A percentile compares a stretch with the other conserved stretches of the same genome.
Evolutionary conservation across 192 early-diverging fungal genomes (phyloP).

Genomic region (Podila minutissima): DNA sequence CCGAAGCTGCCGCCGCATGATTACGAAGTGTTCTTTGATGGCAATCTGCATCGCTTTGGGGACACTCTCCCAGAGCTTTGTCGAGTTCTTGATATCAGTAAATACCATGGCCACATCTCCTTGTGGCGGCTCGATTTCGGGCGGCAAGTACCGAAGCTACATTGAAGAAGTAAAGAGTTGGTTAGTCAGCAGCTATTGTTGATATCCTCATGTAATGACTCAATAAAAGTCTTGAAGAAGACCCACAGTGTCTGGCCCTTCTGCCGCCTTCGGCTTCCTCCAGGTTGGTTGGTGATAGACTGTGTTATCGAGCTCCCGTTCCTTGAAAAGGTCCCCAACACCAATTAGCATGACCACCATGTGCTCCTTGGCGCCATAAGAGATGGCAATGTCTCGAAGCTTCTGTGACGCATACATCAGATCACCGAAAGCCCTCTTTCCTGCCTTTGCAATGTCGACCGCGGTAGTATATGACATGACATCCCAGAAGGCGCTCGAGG

Average conservation of each 20-base stretch:
- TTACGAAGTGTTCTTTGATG: constrained; percentile 84
- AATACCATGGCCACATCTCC: constrained; percentile 90
- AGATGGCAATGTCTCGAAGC: constrained; percentile 87
- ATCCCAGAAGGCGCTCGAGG: constrained; percentile 80
- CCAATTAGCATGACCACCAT: constrained; percentile 93
- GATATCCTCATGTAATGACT: no score
- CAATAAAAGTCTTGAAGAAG: not conserved
- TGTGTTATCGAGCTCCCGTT: constrained; percentile 22
- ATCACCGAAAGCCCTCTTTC: constrained; percentile 64
- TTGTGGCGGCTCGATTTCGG: constrained; percentile 85
- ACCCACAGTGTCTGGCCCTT: constrained; percentile 65
- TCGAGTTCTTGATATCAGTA: constrained; percentile 96
- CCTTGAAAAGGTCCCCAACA: constrained; percentile 80
- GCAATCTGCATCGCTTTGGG: constrained; percentile 86
- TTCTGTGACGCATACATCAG: constrained; percentile 82
- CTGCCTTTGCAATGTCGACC: constrained; percentile 85
- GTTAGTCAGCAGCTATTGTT: not conserved
- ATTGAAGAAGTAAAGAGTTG: not conserved
- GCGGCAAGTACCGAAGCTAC: constrained; percentile 56
- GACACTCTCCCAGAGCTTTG: constrained; percentile 89
- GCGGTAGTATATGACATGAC: constrained; percentile 82
- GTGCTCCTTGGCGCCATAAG: constrained; percentile 78
- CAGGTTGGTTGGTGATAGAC: constrained; percentile 35
- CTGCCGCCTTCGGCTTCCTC: constrained; percentile 57
- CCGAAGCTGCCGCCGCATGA: constrained; percentile 85